These are phyloP conservation scores for Brassica hybrid DNA, from an alignment of 441 rosid genomes.

Conservation along the genomic window DNA sequence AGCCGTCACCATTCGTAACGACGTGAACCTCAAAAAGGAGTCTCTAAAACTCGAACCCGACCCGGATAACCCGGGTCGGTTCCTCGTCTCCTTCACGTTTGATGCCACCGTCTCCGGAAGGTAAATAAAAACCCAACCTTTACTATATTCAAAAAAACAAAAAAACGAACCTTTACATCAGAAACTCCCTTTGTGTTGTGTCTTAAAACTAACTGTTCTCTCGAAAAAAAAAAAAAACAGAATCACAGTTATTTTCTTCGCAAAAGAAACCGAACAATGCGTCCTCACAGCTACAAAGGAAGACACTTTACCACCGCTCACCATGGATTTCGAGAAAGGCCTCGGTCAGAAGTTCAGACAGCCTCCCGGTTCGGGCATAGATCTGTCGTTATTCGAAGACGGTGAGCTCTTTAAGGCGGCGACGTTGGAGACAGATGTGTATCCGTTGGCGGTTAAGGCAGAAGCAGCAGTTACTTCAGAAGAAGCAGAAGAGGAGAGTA, in stretches of 20 bases:
- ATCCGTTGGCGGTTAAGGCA: conserved; percentile 85
- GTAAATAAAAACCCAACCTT: conserved; percentile 44
- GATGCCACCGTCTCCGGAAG: conserved; percentile 94
- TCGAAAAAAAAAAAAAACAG: conserved; percentile 53
- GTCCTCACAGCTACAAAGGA: conserved; percentile 64
- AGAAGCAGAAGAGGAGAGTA: conserved; percentile 45
- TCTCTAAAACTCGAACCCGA: conserved; percentile 72
- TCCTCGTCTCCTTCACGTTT: conserved; percentile 83
- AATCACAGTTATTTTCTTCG: conserved; percentile 79
- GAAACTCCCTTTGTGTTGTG: neutral
- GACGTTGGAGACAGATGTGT: conserved; percentile 53
- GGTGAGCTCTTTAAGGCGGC: conserved; percentile 54
- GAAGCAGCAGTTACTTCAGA: conserved; percentile 65
- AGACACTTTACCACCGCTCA: conserved; percentile 66
- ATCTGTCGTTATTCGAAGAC: conserved; percentile 69
- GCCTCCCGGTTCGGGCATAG: conserved; percentile 81
- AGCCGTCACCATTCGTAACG: conserved; percentile 80
- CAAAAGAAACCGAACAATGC: conserved; percentile 82
- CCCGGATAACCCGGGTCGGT: conserved; percentile 64
- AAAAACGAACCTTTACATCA: neutral
- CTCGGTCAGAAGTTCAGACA: conserved; percentile 91
- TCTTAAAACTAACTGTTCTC: neutral
- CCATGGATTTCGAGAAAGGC: conserved; percentile 70
- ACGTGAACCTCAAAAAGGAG: conserved; percentile 90
- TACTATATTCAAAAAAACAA: neutral